A percentile compares a stretch with the other conserved stretches of the same genome.
Evolutionary conservation across 179 eudicot species (phyloP).

Genomic region (Beta lomatogona): DNA sequence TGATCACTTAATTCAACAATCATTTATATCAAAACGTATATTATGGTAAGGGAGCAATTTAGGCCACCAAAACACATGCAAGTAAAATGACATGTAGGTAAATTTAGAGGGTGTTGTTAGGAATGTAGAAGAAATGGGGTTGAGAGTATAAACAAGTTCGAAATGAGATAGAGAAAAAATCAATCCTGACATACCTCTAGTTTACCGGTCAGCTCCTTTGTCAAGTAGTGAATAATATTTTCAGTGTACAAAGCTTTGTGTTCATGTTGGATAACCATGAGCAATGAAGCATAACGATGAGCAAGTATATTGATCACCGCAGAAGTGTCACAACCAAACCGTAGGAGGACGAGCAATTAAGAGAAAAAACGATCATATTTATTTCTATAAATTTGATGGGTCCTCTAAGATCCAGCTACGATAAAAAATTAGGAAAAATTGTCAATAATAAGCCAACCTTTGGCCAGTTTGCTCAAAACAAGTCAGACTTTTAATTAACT

Average conservation of each 20-base stretch:
- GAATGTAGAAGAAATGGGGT: background rate
- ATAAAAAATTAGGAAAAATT: no score
- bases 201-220: constrained; percentile 62
- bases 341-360: constrained; percentile 24
- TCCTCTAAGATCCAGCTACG: no score
- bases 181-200: constrained; percentile 44
- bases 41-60: background rate
- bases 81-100: background rate
- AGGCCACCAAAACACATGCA: background rate
- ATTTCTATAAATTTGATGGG: background rate
- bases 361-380: no score
- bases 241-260: constrained; percentile 51
- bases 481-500: no score
- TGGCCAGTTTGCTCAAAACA: no score
- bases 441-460: no score
- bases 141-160: background rate
- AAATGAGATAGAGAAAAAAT: background rate
- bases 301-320: constrained; percentile 63
- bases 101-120: background rate
- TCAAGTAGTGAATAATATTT: constrained; percentile 51
- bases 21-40: background rate
- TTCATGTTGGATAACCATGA: constrained; percentile 55
- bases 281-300: constrained; percentile 63
- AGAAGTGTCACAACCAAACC: constrained; percentile 68
- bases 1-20: background rate